phyloP scores from a whole-genome alignment of 805 yeast species.

The Wickerhamomyces canadensis region DNA sequence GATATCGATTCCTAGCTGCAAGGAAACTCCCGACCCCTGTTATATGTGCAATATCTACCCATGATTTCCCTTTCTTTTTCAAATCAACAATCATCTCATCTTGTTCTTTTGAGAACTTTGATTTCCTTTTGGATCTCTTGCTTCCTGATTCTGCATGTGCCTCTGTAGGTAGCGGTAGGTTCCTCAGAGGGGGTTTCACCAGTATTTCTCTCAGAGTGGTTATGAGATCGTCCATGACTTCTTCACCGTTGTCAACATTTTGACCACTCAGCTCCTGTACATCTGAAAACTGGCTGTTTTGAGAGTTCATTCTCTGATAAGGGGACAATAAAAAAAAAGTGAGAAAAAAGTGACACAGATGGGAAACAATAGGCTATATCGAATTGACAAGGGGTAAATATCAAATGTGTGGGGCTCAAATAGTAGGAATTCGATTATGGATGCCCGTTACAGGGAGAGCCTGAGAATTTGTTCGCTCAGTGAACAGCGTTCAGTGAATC shows the following conservation, averaged over 20 bases:
- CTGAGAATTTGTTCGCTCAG: no score
- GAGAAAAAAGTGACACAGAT: no score
- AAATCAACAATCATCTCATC: conserved; percentile 58
- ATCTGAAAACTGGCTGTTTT: no score
- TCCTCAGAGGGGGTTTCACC: conserved; percentile 15
- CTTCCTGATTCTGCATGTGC: conserved; percentile 35
- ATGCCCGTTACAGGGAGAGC: no score
- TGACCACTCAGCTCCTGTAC: no score
- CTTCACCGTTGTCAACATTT: neutral
- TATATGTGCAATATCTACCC: conserved; percentile 69
- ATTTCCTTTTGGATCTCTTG: conserved; percentile 51
- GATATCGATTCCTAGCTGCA: conserved; percentile 75
- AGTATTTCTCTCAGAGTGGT: conserved; percentile 10
- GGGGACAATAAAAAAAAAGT: no score
- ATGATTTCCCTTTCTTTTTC: conserved; percentile 57
- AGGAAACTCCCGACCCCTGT: conserved; percentile 60
- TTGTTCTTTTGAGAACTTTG: conserved; percentile 67
- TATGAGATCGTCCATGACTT: conserved; percentile 3
- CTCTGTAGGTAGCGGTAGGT: conserved; percentile 34
- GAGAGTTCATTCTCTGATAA: neutral
- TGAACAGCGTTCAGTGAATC: no score
- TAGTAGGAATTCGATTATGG: no score
- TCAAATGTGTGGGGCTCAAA: no score
- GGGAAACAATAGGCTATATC: no score
- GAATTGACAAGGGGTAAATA: no score